These are phyloP conservation scores for Venturia carpophila DNA, from an alignment of 2,329 filamentous ascomycete genomes.

Conservation along the genomic window DNA sequence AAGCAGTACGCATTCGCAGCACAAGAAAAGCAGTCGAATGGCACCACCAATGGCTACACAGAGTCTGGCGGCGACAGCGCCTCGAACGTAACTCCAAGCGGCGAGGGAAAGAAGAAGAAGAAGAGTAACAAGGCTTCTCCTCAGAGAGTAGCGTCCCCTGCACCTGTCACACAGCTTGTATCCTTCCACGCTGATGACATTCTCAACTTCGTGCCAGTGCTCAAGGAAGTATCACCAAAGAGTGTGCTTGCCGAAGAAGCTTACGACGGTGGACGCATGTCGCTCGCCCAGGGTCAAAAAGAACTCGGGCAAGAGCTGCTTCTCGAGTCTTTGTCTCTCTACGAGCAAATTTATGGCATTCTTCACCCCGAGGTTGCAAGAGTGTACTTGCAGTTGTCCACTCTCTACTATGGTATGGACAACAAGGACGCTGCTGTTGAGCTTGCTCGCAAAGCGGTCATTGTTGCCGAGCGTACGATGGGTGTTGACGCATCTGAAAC, in stretches of 20 bases:
- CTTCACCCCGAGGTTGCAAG: conserved; percentile 93
- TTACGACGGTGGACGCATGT: conserved; percentile 89
- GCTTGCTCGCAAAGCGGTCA: conserved; percentile 90
- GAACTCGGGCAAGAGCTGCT: conserved; percentile 93
- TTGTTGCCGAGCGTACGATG: conserved; percentile 88
- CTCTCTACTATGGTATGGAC: conserved; percentile 94
- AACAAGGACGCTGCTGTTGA: conserved; percentile 95
- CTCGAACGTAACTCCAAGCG: conserved; percentile 16
- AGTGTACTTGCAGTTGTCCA: conserved; percentile 89
- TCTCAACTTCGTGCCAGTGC: conserved; percentile 82
- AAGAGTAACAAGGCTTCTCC: conserved; percentile 47
- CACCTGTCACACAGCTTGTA: conserved; percentile 39
- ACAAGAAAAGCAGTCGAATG: conserved; percentile 19
- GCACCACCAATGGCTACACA: conserved; percentile 20
- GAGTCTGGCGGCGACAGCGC: conserved; percentile 19
- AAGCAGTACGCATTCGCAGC: conserved; percentile 64
- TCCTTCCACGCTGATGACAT: conserved; percentile 82
- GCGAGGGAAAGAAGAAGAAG: conserved; percentile 49
- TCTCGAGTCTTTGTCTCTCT: conserved; percentile 88
- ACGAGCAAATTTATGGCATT: conserved; percentile 98
- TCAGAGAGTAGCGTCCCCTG: conserved; percentile 35
- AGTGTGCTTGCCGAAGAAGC: conserved; percentile 75
- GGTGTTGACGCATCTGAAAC: conserved; percentile 93
- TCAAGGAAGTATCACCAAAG: conserved; percentile 89
- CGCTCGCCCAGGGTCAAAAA: conserved; percentile 89